Conservation (phyloP, 441 rosid genomes). For the Mallotus japonicus region DNA sequence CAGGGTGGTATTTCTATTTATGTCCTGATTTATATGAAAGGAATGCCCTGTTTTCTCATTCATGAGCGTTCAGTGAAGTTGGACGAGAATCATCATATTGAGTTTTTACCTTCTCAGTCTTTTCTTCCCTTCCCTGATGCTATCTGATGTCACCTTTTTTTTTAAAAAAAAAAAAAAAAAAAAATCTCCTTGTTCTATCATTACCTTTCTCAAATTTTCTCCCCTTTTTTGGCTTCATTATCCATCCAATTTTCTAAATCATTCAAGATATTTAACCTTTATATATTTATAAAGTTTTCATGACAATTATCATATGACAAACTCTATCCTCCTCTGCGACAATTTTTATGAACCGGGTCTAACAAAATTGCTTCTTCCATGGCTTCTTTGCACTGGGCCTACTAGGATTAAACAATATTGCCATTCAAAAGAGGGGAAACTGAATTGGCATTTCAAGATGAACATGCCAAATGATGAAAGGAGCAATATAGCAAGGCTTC, state of each 20-base stretch:
- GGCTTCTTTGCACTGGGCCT: neutral
- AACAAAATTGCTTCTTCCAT: neutral
- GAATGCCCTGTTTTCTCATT: neutral
- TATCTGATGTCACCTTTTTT: neutral
- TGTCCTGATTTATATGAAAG: neutral
- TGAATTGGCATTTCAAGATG: conserved; percentile 3
- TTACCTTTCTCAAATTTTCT: no score
- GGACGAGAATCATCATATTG: no score
- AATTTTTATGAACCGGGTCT: no score
- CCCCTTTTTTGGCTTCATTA: no score
- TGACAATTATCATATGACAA: no score
- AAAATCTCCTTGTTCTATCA: neutral
- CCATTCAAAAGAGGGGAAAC: neutral
- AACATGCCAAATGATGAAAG: neutral
- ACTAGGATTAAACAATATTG: neutral
- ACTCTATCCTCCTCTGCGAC: no score
- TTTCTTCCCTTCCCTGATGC: neutral
- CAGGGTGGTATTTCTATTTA: neutral
- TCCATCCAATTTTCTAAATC: no score
- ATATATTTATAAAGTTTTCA: no score
- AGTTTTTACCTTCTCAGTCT: neutral
- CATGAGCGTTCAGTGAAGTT: neutral
- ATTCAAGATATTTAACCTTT: no score
- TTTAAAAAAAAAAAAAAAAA: no score
- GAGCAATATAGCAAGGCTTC: neutral